Percentiles rank a stretch among this genome's conserved stretches.
These are phyloP conservation scores for Colletotrichum spaethianum DNA, from an alignment of 2,329 filamentous ascomycete species.

Conservation along the genomic window DNA sequence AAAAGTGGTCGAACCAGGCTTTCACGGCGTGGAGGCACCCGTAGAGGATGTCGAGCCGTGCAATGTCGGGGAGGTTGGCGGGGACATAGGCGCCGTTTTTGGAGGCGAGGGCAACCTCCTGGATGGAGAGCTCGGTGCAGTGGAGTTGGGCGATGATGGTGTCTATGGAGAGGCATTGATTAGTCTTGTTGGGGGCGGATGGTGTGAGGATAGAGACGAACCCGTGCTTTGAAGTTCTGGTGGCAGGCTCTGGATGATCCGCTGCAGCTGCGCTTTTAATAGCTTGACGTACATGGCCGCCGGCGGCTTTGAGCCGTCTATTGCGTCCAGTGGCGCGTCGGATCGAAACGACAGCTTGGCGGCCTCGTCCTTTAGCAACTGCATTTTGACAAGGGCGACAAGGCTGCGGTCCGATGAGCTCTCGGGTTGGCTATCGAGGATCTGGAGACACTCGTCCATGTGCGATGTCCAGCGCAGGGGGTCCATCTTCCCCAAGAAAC, in stretches of 20 bases:
- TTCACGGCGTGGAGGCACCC: conserved; percentile 48
- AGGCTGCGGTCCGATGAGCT: conserved; percentile 62
- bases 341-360: conserved; percentile 46
- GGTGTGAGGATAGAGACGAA: conserved; percentile 42
- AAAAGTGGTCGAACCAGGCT: conserved; percentile 50
- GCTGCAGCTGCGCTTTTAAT: conserved; percentile 46
- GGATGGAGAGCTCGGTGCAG: conserved; percentile 54
- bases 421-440: conserved; percentile 59
- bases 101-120: conserved; percentile 50
- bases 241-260: conserved; percentile 45
- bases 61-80: conserved; percentile 43
- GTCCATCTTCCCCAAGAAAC: conserved; percentile 55
- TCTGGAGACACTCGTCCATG: conserved; percentile 67
- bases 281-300: conserved; percentile 49
- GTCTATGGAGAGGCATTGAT: conserved; percentile 45
- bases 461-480: conserved; percentile 67
- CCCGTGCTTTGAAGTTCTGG: conserved; percentile 47
- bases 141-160: conserved; percentile 52
- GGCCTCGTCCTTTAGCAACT: conserved; percentile 48
- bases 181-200: neutral
- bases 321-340: conserved; percentile 17
- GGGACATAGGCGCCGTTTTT: conserved; percentile 31
- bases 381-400: conserved; percentile 55
- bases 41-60: conserved; percentile 48
- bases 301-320: conserved; percentile 32